Percentiles rank a stretch among this genome's conserved stretches.
These are phyloP conservation scores for Solanum sitiens DNA, from an alignment of 257 asterid species.

Conservation along the genomic window DNA sequence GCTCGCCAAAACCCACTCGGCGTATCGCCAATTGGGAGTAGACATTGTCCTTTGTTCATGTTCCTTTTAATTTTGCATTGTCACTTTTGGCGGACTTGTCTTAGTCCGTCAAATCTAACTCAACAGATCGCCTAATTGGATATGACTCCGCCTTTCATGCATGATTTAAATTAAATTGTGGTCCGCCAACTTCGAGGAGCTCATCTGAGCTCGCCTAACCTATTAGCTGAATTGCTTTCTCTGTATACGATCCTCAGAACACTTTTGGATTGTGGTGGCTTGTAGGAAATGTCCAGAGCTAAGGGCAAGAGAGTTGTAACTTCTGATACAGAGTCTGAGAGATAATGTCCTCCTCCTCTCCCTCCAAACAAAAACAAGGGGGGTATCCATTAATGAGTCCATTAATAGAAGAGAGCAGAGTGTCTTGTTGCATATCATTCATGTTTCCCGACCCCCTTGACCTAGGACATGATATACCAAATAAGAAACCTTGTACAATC, in stretches of 20 bases:
- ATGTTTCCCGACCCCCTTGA: no score
- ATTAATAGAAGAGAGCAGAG: no score
- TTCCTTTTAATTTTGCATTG: not conserved
- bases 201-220: not conserved
- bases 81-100: not conserved
- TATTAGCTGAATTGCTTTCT: no score
- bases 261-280: not conserved
- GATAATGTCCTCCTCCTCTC: not conserved
- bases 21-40: not conserved
- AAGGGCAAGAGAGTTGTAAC: not conserved
- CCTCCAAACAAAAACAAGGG: no score
- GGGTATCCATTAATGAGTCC: not conserved
- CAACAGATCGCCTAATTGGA: accelerated
- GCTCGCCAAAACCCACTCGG: not conserved
- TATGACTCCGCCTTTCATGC: not conserved
- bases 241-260: not conserved
- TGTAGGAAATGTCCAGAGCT: not conserved
- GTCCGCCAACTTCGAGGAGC: not conserved
- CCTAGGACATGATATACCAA: no score
- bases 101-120: not conserved
- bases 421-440: no score
- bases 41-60: no score
- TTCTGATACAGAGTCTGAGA: not conserved
- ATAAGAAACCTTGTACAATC: no score
- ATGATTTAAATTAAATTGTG: no score